phyloP scores from a whole-genome alignment of 2,329 filamentous ascomycete species.

The Hysterium pulicare region DNA sequence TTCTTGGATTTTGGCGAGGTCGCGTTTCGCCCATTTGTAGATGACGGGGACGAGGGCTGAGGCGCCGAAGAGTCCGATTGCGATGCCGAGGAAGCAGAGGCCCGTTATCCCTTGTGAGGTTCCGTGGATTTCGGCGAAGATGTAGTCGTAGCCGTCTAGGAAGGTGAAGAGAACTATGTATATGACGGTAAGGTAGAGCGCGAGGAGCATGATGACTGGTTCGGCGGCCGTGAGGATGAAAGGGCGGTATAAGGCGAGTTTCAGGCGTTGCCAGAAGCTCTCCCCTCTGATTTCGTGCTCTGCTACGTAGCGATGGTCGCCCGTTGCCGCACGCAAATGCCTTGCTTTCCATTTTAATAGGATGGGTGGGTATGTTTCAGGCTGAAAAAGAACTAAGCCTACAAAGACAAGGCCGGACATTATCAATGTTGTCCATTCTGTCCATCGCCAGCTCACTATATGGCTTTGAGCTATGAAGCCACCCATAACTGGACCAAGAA shows the following conservation, averaged over 20 bases:
- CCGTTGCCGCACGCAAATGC: slow-evolving; percentile 23
- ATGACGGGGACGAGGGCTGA: slow-evolving; percentile 44
- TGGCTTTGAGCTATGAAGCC: slow-evolving; percentile 19
- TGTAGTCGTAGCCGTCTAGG: slow-evolving; percentile 50
- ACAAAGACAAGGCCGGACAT: slow-evolving; percentile 15
- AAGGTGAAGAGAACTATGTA: slow-evolving; percentile 56
- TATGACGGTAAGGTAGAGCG: slow-evolving; percentile 50
- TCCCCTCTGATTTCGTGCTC: slow-evolving; percentile 45
- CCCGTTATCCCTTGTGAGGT: slow-evolving; percentile 46
- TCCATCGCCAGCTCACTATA: slow-evolving; percentile 25
- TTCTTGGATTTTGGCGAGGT: slow-evolving; percentile 41
- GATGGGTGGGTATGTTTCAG: slow-evolving; percentile 19
- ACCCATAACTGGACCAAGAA: slow-evolving; percentile 46
- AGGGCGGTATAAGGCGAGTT: slow-evolving; percentile 40
- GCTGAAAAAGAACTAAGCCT: slow-evolving; percentile 15
- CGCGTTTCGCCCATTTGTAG: slow-evolving; percentile 43
- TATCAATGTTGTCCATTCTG: slow-evolving; percentile 24
- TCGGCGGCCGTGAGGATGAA: slow-evolving; percentile 39
- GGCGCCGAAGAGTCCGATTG: slow-evolving; percentile 39
- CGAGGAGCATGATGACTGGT: slow-evolving; percentile 49
- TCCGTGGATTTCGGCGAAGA: slow-evolving; percentile 51
- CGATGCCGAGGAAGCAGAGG: slow-evolving; percentile 48
- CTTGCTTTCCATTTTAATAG: slow-evolving; percentile 33
- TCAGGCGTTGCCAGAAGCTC: slow-evolving; percentile 35
- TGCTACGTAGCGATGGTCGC: slow-evolving; percentile 47